Conservation (phyloP, 2,329 filamentous ascomycete genomes). For the Lasiodiplodia sp. region DNA sequence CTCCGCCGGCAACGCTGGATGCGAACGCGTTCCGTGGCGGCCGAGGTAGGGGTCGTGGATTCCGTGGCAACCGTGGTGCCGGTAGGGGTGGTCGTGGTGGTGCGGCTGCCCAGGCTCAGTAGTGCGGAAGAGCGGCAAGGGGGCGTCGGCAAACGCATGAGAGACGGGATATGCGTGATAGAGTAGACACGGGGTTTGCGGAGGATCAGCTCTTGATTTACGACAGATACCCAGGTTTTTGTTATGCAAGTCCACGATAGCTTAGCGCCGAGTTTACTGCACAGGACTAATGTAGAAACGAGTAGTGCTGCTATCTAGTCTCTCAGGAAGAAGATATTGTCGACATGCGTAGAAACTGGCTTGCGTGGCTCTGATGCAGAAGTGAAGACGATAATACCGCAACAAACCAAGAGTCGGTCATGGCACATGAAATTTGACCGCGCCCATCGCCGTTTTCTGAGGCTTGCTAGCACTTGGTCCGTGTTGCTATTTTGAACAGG, state of each 20-base stretch:
- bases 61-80: conserved; percentile 11
- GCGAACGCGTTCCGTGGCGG: conserved; percentile 36
- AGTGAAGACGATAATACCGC: background rate
- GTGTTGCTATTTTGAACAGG: background rate
- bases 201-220: background rate
- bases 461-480: conserved; percentile 10
- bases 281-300: background rate
- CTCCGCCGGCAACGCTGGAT: conserved; percentile 46
- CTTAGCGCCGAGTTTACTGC: background rate
- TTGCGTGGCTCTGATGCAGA: conserved; percentile 1
- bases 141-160: background rate
- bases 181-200: background rate
- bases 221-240: background rate
- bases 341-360: background rate
- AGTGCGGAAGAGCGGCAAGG: background rate
- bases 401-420: background rate
- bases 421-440: conserved; percentile 1
- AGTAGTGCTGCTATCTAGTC: background rate
- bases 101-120: background rate
- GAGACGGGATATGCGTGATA: conserved; percentile 4
- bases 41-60: conserved; percentile 41
- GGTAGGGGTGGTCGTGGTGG: conserved; percentile 23
- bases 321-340: background rate
- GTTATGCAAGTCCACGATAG: background rate
- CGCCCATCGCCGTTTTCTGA: background rate